Conservation (phyloP, 2,329 filamentous ascomycete species). For the Sporothrix curviconia region DNA sequence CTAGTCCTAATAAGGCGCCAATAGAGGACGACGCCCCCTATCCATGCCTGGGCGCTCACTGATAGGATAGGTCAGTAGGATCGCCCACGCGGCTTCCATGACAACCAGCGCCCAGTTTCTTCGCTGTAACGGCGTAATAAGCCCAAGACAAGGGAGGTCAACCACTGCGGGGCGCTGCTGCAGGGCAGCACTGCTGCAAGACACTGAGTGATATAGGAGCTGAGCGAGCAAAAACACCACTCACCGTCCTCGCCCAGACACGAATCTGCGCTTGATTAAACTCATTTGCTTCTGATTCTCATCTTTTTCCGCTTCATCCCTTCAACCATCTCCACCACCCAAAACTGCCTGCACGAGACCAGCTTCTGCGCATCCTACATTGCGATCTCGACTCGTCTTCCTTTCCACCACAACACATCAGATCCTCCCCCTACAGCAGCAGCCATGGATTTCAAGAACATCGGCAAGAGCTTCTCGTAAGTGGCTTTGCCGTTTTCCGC, state of each 20-base stretch:
- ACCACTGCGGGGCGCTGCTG: background rate
- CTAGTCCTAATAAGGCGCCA: background rate
- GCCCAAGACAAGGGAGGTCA: background rate
- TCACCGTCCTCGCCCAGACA: background rate
- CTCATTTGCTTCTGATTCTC: constrained; percentile 7
- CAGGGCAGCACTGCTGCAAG: background rate
- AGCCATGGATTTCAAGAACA: constrained; percentile 53
- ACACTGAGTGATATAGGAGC: background rate
- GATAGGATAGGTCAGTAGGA: too few relatives aligned
- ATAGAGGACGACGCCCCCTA: background rate
- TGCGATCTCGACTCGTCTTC: background rate
- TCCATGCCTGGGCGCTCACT: constrained; percentile 6
- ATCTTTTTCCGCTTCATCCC: background rate
- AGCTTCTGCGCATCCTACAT: background rate
- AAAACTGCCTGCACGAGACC: background rate
- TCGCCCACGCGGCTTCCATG: constrained; percentile 8
- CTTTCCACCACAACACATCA: background rate
- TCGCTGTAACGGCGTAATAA: background rate
- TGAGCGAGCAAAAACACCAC: background rate
- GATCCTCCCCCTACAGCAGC: constrained; percentile 7
- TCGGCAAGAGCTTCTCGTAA: constrained; percentile 52
- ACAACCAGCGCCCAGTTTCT: constrained; percentile 11
- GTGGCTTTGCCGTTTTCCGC: constrained; percentile 20
- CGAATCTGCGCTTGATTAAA: background rate
- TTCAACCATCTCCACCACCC: background rate